Evolutionary conservation across 257 asterid genomes (phyloP), one percentile per base, ranked within the genome.

Genomic region (Jacaranda copaia): DNA sequence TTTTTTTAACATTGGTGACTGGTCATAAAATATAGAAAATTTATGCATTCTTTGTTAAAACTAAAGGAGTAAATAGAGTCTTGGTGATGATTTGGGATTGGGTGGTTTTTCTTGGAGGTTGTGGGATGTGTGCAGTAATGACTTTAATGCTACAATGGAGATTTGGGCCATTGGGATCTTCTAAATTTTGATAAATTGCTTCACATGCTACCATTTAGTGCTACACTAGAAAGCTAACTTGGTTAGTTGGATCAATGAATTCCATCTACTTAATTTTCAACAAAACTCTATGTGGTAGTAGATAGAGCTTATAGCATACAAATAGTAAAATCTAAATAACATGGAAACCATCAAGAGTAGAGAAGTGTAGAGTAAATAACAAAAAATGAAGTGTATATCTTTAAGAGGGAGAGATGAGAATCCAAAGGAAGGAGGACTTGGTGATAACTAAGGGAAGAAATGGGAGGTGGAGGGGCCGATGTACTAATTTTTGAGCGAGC

Each of bases 151-250:
- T 5, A 64, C 16, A 62, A 42, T 71, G 14, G 20, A 52, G 40
- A 19, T 18, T 58, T 68, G 55, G 60, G 67, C 32, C 43, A 74
- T 57, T 57, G 36, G 5, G 14, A 43, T 72, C 19, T 51, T 77
- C 6, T 9, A 36, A 46, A 70, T 4, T 65, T 43, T 25, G 10
- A 70, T 62, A 8, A 45, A 36, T 65, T 18, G 3, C 63, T 10
- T 53, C 74, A 53, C 48, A 51, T 78, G 67, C 36, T 78, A 16
- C 11, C n/a, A 40, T 49, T 72, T 62, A 70, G 51, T 60, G 77
- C 20, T 52, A n/a, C 52, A 19, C 5, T 13, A 68, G 1, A 4
- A 36, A 20, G 70, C 4, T 7, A 5, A 13, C 46, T 39, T 10
- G 42, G 73, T 77, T 78, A 59, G 70, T 45, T 73, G 70, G 55